A percentile compares a stretch with the other conserved stretches of the same genome.
These are phyloP conservation scores for Stropharia rugosoannulata DNA, from an alignment of 768 basidiomycete species.

Conservation along the genomic window DNA sequence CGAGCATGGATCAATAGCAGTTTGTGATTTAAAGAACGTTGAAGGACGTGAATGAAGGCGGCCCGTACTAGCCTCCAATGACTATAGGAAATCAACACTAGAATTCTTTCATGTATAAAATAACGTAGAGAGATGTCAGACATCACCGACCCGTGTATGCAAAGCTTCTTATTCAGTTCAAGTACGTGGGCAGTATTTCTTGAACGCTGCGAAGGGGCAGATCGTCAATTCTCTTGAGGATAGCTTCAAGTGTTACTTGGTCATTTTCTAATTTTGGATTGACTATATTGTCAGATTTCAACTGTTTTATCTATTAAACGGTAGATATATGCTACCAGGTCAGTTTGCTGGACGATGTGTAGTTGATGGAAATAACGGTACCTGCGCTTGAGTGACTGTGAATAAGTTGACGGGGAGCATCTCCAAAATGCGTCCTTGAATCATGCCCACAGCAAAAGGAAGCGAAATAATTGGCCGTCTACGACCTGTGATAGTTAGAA, in stretches of 20 bases:
- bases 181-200: conserved; percentile 56
- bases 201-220: conserved; percentile 46
- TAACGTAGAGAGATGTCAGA: background rate
- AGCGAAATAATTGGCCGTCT: conserved; percentile 59
- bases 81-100: background rate
- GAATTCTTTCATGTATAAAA: background rate
- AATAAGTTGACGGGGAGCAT: conserved; percentile 61
- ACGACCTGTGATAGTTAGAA: conserved; percentile 52
- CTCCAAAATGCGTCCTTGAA: conserved; percentile 69
- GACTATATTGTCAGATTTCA: conserved; percentile 59
- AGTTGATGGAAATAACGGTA: conserved; percentile 22
- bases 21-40: background rate
- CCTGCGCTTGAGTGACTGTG: conserved; percentile 71
- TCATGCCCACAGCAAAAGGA: conserved; percentile 58
- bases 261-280: conserved; percentile 26
- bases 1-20: conserved; percentile 41
- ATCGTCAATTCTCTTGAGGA: conserved; percentile 36
- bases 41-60: too few species aligned
- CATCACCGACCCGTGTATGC: background rate
- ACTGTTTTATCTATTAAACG: conserved; percentile 52
- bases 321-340: background rate
- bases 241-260: conserved; percentile 32
- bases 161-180: background rate
- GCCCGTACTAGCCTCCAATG: too few species aligned
- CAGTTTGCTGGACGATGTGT: background rate